Percentiles rank a stretch among this genome's conserved stretches.
These are phyloP conservation scores for Phlyctochytrium bullatum DNA, from an alignment of 192 early-diverging fungal genomes.

Conservation along the genomic window DNA sequence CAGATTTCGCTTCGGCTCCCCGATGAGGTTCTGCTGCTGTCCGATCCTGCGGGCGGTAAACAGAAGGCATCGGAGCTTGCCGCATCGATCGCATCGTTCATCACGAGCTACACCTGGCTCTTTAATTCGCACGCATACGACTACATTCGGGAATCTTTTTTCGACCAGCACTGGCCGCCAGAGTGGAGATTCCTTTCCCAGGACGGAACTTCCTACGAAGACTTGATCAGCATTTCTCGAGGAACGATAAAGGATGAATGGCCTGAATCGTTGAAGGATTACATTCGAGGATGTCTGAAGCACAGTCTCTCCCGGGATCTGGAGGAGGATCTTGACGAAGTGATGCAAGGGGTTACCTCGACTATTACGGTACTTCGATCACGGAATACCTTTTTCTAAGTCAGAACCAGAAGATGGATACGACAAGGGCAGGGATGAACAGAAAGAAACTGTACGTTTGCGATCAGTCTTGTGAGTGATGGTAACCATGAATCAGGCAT, in stretches of 20 bases:
- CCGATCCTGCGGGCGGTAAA: neutral
- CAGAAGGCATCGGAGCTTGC: neutral
- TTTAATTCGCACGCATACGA: constrained; percentile 18
- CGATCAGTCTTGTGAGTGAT: constrained; percentile 10
- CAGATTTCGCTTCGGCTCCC: neutral
- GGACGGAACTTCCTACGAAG: neutral
- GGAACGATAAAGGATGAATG: constrained; percentile 1
- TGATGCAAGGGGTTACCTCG: too few relatives aligned
- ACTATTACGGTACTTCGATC: too few relatives aligned
- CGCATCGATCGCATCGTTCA: neutral
- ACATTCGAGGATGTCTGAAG: neutral
- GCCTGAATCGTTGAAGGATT: constrained; percentile 23
- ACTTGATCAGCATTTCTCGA: neutral
- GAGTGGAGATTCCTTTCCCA: constrained; percentile 16
- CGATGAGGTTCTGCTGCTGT: neutral
- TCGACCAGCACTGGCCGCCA: neutral
- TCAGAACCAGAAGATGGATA: constrained; percentile 5
- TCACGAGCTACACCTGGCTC: constrained; percentile 11
- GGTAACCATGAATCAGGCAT: neutral
- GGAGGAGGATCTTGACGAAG: neutral
- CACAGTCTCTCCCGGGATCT: constrained; percentile 9
- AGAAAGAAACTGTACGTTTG: constrained; percentile 25
- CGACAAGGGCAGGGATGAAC: constrained; percentile 13
- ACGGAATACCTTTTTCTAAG: too few relatives aligned
- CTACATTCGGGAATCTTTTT: constrained; percentile 10